Evolutionary conservation across 176 grass and related monocot species (phyloP).

Genomic region (Zizania latifolia): DNA sequence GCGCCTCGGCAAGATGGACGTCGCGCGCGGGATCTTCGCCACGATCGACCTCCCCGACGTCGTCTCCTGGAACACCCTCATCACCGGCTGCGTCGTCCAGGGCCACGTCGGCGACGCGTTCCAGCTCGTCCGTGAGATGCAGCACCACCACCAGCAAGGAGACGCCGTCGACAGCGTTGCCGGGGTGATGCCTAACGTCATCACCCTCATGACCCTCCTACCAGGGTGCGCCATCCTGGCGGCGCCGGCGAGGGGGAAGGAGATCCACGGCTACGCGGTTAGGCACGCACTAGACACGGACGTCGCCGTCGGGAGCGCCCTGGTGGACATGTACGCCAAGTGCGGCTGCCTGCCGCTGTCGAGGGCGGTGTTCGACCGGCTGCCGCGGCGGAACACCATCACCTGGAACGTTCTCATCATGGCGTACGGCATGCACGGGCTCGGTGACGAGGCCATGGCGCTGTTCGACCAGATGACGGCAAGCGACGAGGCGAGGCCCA

Average conservation of each 20-base stretch:
- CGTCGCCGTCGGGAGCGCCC: conserved; percentile 69
- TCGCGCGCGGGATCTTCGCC: conserved; percentile 57
- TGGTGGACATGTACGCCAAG: conserved; percentile 96
- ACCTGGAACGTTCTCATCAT: conserved; percentile 99
- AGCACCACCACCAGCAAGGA: conserved; percentile 7
- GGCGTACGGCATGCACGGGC: conserved; percentile 92
- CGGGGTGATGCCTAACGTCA: conserved; percentile 49
- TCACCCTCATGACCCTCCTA: conserved; percentile 84
- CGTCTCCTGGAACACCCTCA: conserved; percentile 89
- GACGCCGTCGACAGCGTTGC: background rate
- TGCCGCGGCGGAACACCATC: conserved; percentile 66
- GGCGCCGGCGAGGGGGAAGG: conserved; percentile 70
- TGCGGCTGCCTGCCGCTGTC: conserved; percentile 52
- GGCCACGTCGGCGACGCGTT: conserved; percentile 58
- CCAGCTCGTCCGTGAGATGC: conserved; percentile 54
- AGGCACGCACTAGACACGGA: conserved; percentile 49
- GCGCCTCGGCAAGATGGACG: conserved; percentile 61
- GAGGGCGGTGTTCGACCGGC: conserved; percentile 56
- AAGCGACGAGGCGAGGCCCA: conserved; percentile 56
- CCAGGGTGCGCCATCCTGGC: conserved; percentile 65
- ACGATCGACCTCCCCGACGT: conserved; percentile 52
- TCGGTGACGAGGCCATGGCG: conserved; percentile 49
- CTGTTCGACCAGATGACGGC: conserved; percentile 66
- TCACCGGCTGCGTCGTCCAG: conserved; percentile 58
- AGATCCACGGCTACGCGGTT: conserved; percentile 73